phyloP scores from a whole-genome alignment of 2,329 filamentous ascomycete species.

The Trichoderma aggressivum region DNA sequence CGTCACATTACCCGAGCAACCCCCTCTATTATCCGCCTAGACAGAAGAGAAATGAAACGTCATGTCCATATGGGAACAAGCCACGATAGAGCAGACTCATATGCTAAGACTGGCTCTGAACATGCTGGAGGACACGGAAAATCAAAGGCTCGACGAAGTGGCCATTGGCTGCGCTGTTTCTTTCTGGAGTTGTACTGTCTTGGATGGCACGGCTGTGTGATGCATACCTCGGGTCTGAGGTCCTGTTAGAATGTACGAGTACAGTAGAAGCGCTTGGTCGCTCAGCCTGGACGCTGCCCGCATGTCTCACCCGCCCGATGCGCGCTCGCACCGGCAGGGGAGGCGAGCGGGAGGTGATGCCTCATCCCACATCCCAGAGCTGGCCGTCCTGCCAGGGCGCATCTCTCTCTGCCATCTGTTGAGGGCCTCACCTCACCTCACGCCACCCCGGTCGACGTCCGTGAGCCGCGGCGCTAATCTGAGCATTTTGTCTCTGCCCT shows the following conservation, averaged over 20 bases:
- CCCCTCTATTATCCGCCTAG: background rate
- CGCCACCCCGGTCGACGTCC: conserved; percentile 16
- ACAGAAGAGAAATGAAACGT: background rate
- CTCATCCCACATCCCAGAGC: background rate
- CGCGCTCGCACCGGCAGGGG: background rate
- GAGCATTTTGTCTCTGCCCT: conserved; percentile 15
- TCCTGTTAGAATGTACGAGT: background rate
- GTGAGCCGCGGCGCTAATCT: conserved; percentile 18
- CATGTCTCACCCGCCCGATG: conserved; percentile 14
- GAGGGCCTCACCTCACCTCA: background rate
- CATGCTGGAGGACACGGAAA: background rate
- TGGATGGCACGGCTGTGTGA: conserved; percentile 8
- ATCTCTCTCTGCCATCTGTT: conserved; percentile 11
- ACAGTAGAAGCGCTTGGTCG: background rate
- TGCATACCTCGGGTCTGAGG: conserved; percentile 16
- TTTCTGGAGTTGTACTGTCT: conserved; percentile 10
- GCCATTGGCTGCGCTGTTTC: background rate
- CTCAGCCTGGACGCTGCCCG: background rate
- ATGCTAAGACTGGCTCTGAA: background rate
- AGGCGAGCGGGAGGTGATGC: background rate
- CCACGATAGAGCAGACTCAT: background rate
- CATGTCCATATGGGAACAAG: background rate
- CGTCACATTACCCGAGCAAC: background rate
- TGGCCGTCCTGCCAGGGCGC: conserved; percentile 1
- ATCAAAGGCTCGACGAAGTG: background rate